Percentiles rank a stretch among this genome's conserved stretches.
Conservation (phyloP, 2,329 filamentous ascomycete genomes). For the Colletotrichum gloeosporioides region DNA sequence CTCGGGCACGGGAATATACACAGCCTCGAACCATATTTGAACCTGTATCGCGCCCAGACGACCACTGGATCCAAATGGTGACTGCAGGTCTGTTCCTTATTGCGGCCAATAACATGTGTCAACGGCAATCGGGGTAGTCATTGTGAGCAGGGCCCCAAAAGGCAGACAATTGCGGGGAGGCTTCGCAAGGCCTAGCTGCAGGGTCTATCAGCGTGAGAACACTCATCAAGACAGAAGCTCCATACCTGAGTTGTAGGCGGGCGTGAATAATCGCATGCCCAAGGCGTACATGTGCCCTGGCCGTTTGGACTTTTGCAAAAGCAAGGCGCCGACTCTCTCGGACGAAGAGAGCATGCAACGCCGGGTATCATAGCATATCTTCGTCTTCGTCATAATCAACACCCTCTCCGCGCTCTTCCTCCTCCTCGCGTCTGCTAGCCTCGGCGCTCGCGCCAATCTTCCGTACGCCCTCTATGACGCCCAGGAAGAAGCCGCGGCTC, state of each 20-base stretch:
- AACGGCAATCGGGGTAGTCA: background rate
- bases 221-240: too few species aligned
- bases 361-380: slow-evolving; percentile 44
- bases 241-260: background rate
- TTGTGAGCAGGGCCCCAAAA: fast-evolving
- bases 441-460: slow-evolving; percentile 85
- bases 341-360: background rate
- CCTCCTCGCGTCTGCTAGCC: slow-evolving; percentile 76
- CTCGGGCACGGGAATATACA: background rate
- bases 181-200: background rate
- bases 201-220: too few species aligned
- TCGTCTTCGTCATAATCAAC: slow-evolving; percentile 68
- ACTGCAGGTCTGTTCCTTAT: background rate
- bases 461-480: slow-evolving; percentile 86
- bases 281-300: background rate
- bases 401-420: slow-evolving; percentile 68
- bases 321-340: background rate
- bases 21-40: background rate
- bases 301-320: background rate
- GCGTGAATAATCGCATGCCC: background rate
- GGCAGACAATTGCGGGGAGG: background rate
- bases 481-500: slow-evolving; percentile 80
- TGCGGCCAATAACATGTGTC: background rate
- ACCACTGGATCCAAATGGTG: background rate
- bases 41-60: background rate